Base-by-base conservation (phyloP, 257 asterid genomes). In the Nicotiana sylvestris region DNA sequence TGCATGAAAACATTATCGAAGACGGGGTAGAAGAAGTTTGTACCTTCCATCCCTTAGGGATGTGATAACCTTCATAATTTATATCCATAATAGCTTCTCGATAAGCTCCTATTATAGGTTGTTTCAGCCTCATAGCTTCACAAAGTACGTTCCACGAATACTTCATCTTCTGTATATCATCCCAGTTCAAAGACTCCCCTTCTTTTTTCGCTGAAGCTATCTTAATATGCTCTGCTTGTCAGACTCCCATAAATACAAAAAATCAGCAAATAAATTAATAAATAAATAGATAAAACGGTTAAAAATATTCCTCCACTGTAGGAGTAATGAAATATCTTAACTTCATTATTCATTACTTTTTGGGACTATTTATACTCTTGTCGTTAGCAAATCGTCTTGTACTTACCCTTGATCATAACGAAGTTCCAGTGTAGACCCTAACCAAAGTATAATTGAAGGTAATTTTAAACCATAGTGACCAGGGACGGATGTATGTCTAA, bases 21-120 rank as follows among this genome's bases (percentile, higher is more conserved):
- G 15, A 25, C 12, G 11, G 2, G 27, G 68, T n/a, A 57, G 67
- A 13, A 32, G 2, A 82, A 0, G 0, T 10, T 9, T 0, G 25
- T 49, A 93, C 95, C 95, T 95, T 95, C 98, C 98, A 95, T 25
- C 98, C 98, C 83, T 90, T 93, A 62, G 98, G 98, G 66, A 95
- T 92, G 90, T 88, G 83, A 79, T 92, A 91, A 39, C 97, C 97
- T 30, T 76, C 94, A 80, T 92, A 93, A 32, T 76, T 89, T 62
- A 95, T 80, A 67, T 92, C 95, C 4, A 82, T 88, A 27, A 89
- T 17, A 5, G 97, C 96, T 84, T 95, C 97, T 81, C 95, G 85
- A 79, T 91, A 95, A 68, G 92, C 87, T n/a, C 98, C 98, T 10
- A 76, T 70, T 9, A 92, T 72, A 0, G 98, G 98, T 6, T 97